These are phyloP conservation scores for Oryza glumipatula DNA, from an alignment of 176 grass and related monocot genomes.

Conservation along the genomic window DNA sequence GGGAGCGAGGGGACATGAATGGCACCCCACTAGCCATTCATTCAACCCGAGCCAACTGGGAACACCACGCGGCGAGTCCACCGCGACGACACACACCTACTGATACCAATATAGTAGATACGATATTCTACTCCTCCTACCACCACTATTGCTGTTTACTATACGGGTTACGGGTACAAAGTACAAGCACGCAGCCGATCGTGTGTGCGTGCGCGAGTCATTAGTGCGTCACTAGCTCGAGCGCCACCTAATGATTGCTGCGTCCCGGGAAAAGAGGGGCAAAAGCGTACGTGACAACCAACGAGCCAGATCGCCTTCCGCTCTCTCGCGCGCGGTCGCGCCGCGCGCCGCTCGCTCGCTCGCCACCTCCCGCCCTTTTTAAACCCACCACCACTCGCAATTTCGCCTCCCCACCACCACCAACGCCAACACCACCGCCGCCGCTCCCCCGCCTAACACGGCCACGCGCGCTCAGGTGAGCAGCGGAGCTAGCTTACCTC, in stretches of 20 bases:
- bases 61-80: constrained; percentile 31
- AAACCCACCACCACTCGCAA: constrained; percentile 57
- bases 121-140: background rate
- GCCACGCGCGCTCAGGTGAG: background rate
- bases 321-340: background rate
- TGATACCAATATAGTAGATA: background rate
- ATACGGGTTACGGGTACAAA: background rate
- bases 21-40: background rate
- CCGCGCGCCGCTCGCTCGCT: background rate
- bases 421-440: background rate
- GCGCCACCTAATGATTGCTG: constrained; percentile 47
- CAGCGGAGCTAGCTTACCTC: constrained; percentile 14
- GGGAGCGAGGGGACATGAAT: constrained; percentile 13
- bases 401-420: constrained; percentile 47
- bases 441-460: background rate
- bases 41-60: background rate
- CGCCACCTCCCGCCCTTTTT: constrained; percentile 64
- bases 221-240: constrained; percentile 42
- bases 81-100: background rate
- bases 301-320: background rate
- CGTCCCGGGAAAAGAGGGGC: background rate
- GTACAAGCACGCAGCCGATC: background rate
- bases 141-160: background rate
- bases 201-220: constrained; percentile 25
- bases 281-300: constrained; percentile 30